Evolutionary conservation across 2,329 filamentous ascomycete genomes (phyloP).

Genomic region (Blastomyces emzantsi): DNA sequence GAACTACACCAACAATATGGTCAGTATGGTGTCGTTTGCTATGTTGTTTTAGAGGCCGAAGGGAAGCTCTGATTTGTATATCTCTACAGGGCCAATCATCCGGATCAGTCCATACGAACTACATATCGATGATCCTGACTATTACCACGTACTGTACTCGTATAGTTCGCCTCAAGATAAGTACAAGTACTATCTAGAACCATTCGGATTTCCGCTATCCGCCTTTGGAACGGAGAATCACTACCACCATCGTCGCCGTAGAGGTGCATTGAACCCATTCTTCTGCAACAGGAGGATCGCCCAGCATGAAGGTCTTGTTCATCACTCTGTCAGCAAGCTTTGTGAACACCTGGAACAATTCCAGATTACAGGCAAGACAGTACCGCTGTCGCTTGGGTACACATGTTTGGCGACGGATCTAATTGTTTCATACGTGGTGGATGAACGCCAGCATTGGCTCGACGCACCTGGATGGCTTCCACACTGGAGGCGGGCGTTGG

Average conservation of each 20-base stretch:
- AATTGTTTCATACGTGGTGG: conserved; percentile 38
- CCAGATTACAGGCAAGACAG: not conserved
- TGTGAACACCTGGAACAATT: conserved; percentile 14
- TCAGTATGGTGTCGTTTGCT: conserved; percentile 2
- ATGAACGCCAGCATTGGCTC: conserved; percentile 25
- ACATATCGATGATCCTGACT: conserved; percentile 20
- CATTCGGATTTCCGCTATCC: conserved; percentile 22
- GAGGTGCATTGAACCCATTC: conserved; percentile 22
- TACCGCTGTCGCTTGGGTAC: conserved; percentile 17
- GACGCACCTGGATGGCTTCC: conserved; percentile 26
- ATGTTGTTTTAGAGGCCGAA: not conserved
- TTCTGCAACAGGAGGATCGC: conserved; percentile 20
- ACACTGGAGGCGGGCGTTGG: conserved; percentile 23
- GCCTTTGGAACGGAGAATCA: conserved; percentile 24
- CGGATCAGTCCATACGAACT: conserved; percentile 22
- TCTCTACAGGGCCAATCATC: conserved; percentile 18
- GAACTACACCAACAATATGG: conserved; percentile 28
- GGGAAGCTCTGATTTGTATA: not conserved
- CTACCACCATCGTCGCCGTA: conserved; percentile 22
- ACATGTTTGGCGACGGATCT: conserved; percentile 34
- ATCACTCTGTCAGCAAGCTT: conserved; percentile 17
- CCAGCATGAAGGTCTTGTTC: conserved; percentile 18
- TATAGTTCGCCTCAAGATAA: conserved; percentile 18
- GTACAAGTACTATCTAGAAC: conserved; percentile 19
- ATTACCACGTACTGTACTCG: conserved; percentile 19